phyloP scores from a whole-genome alignment of 768 basidiomycete species.

The Suillus variegatus region DNA sequence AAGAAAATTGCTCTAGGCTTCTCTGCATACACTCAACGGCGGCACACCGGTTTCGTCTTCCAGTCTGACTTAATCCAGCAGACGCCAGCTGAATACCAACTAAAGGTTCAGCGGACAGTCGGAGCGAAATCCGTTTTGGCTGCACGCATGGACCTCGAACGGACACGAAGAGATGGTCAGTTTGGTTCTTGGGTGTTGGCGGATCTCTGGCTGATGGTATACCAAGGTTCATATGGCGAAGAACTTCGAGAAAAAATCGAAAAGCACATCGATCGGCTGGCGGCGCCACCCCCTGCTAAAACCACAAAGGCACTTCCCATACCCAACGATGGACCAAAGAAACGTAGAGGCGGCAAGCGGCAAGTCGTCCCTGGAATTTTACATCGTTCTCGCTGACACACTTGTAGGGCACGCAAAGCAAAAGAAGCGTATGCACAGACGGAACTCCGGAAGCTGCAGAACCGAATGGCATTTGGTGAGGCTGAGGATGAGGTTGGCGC shows the following conservation, averaged over 20 bases:
- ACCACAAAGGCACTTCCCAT: slow-evolving; percentile 91
- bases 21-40: slow-evolving; percentile 81
- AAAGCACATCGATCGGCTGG: slow-evolving; percentile 86
- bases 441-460: slow-evolving; percentile 94
- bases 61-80: slow-evolving; percentile 87
- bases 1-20: slow-evolving; percentile 92
- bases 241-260: slow-evolving; percentile 86
- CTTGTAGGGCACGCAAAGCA: slow-evolving; percentile 85
- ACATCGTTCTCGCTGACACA: slow-evolving; percentile 1
- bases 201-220: neutral
- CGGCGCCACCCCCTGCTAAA: slow-evolving; percentile 93
- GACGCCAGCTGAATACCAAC: slow-evolving; percentile 86
- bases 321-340: slow-evolving; percentile 94
- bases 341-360: slow-evolving; percentile 95
- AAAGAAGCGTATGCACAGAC: slow-evolving; percentile 98
- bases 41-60: slow-evolving; percentile 96
- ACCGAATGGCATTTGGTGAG: slow-evolving; percentile 94
- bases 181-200: slow-evolving; percentile 4
- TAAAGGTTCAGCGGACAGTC: slow-evolving; percentile 91
- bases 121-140: slow-evolving; percentile 91
- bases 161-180: slow-evolving; percentile 77
- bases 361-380: slow-evolving; percentile 32
- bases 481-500: slow-evolving; percentile 96
- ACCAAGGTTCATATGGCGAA: slow-evolving; percentile 75
- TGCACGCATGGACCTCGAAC: slow-evolving; percentile 92